Base-by-base conservation (phyloP, 805 yeast species). In the Candida lessepsii region DNA sequence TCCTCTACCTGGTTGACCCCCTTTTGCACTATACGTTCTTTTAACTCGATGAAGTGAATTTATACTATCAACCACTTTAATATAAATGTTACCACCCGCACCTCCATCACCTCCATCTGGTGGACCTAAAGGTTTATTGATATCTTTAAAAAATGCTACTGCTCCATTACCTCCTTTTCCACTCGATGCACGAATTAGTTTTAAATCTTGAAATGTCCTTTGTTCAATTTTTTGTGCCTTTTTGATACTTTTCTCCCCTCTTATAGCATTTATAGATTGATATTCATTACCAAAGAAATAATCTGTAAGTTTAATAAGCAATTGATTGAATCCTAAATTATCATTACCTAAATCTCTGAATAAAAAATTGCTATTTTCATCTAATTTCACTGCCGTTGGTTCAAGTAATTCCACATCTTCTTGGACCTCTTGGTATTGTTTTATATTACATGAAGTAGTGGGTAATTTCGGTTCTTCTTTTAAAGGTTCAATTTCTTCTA, bases 61-160 rank as follows among this genome's bases (percentile, higher is more conserved):
- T 30, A 86, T 52, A 16, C 85, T 86, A 36, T 78, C 78, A 1
- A 82, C 80, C 2, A 95, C 96, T 56, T 83, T 86, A 2, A 93
- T 78, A 56, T 83, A 91, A 2, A 93, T 75, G 39, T 82, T 73
- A 2, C 99, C 99, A 16, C 99, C 99, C 45, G 72, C 67, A 4
- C 98, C 99, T 21, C 99, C 99, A 63, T 93, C 97, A 8, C 99
- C 99, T n/a, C 99, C 99, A 60, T 90, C 95, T 0, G 99, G 96
- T 0, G 99, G 98, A 0, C 99, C 99, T 14, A 75, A 73, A 0
- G 96, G 73, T 30, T 86, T 65, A 29, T 89, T 86, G 3, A 96
- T 86, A 50, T 88, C 98, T 48, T 96, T 70, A 44, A 82, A 75
- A 61, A 93, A 93, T 0, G 97, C 84, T 0, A 88, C 83, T 23